Evolutionary conservation across 306 rosid species (phyloP).

Genomic region (Rosa chinensis): DNA sequence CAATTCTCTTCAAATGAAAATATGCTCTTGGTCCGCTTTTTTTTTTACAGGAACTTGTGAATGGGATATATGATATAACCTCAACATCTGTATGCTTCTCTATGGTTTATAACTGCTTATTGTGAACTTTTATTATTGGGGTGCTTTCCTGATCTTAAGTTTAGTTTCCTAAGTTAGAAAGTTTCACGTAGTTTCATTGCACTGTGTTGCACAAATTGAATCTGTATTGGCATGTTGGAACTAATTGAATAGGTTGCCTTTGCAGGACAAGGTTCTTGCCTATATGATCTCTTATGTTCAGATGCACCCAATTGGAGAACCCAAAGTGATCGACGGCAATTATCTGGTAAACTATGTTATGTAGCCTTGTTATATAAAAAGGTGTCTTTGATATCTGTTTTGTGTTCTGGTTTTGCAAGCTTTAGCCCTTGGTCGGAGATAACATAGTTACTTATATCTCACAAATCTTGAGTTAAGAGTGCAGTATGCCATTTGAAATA

Average conservation of each 20-base stretch:
- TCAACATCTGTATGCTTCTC: background rate
- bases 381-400: background rate
- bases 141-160: background rate
- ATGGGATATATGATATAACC: background rate
- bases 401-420: slow-evolving; percentile 4
- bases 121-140: background rate
- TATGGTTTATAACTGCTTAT: background rate
- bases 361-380: background rate
- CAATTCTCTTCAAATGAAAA: background rate
- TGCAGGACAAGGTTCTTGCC: slow-evolving; percentile 59
- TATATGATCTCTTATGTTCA: slow-evolving; percentile 73
- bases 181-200: background rate
- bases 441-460: background rate
- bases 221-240: background rate
- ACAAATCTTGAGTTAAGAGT: background rate
- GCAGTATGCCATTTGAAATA: background rate
- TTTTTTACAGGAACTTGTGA: background rate
- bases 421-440: background rate
- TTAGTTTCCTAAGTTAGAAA: background rate
- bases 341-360: slow-evolving; percentile 40
- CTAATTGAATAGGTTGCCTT: slow-evolving; percentile 23
- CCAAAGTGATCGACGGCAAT: slow-evolving; percentile 37
- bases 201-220: background rate
- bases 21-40: background rate
- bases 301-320: slow-evolving; percentile 52